Base-by-base conservation (phyloP, 2,329 filamentous ascomycete species). In the Colletotrichum lini region DNA sequence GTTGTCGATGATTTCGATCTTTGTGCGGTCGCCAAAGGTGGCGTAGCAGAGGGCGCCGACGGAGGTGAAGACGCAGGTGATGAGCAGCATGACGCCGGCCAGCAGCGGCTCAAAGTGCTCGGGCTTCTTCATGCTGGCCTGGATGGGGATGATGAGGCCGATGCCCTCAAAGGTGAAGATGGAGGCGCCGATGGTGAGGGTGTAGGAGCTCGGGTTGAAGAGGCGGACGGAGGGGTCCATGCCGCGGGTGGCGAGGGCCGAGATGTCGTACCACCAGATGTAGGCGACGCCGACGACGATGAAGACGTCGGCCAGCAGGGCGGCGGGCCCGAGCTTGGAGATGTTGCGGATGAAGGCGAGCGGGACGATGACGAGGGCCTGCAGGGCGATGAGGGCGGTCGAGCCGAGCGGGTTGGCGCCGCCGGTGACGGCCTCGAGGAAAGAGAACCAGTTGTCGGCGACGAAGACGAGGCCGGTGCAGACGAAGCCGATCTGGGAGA, bases 91-190 rank as follows among this genome's bases (percentile, higher is more conserved):
- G 80, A 94, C 89, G 15, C 89, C 74, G 72, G 86, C 92, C 1
- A 94, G 87, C 3, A 94, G 85, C 67, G 84, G 84, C 75, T 89
- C 86, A 75, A 94, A 94, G 21, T 90, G 86, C 73, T 93, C 84
- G 0, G 92, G 92, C 69, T 90, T 84, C 76, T 88, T 89, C 92
- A 99, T 99, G 26, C 95, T 97, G 78, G 97, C 95, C 82, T 99
- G 97, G 72, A 99, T 98, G 0, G 97, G 96, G 73, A 99, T 98
- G 81, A 99, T 97, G 59, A 99, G 90, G 15, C 96, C 97, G 72
- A 99, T 97, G 38, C 96, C 96, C 80, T 99, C 96, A 79, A 98
- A 99, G 0, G 96, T 98, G 84, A 99, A 99, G 80, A 94, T 94
- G 47, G 91, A 90, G 2, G 91, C 89, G 63, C 92, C 92, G 58